Evolutionary conservation across 192 early-diverging fungal genomes (phyloP).

Genomic region (Backusella sp.): DNA sequence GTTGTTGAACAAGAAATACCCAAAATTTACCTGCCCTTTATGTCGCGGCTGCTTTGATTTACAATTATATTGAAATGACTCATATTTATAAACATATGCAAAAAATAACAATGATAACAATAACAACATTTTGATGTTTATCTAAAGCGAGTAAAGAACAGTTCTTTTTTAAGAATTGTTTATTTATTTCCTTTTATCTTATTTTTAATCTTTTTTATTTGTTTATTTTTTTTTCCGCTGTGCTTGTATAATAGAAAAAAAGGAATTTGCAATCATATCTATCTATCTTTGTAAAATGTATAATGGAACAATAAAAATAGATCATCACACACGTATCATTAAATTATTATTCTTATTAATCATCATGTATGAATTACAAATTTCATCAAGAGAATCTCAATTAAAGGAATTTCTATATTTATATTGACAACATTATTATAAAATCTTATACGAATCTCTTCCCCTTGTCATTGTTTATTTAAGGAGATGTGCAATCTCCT

Average conservation of each 20-base stretch:
- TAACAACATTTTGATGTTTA: neutral
- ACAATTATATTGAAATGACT: neutral
- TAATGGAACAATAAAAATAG: no score
- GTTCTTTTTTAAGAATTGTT: neutral
- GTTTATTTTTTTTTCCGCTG: no score
- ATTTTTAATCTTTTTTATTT: neutral
- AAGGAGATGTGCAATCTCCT: neutral
- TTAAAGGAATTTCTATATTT: neutral
- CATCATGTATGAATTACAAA: neutral
- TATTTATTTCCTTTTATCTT: neutral
- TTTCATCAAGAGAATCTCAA: neutral
- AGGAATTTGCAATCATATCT: neutral
- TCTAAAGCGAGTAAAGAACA: neutral
- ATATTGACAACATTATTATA: neutral
- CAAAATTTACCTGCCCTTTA: slow-evolving; percentile 84
- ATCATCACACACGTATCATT: no score
- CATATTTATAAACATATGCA: neutral
- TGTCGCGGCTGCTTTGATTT: slow-evolving; percentile 91
- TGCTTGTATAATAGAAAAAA: neutral
- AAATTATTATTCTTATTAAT: neutral
- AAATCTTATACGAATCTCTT: neutral
- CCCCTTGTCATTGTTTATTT: neutral
- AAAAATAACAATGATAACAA: neutral
- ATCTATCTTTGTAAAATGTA: neutral
- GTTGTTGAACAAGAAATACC: slow-evolving; percentile 56